Evolutionary conservation across 306 rosid genomes (phyloP).

Genomic region (Rosa multiflora): DNA sequence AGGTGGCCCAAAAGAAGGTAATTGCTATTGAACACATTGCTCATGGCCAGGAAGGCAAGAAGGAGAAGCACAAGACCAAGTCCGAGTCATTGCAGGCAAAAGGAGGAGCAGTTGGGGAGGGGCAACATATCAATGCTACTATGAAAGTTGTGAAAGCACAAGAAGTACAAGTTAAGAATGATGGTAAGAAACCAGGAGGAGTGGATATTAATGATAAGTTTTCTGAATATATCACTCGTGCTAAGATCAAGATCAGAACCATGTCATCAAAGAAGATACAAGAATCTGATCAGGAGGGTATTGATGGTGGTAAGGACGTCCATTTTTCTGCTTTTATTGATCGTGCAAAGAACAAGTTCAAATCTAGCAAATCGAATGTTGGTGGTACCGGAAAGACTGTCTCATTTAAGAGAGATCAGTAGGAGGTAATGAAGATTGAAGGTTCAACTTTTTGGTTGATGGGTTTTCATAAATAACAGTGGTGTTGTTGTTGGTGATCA

Average conservation of each 20-base stretch:
- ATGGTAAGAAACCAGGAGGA: slow-evolving; percentile 9
- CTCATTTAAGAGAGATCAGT: slow-evolving; percentile 39
- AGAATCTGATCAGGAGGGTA: slow-evolving; percentile 18
- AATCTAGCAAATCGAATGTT: slow-evolving; percentile 21
- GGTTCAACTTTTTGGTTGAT: background rate
- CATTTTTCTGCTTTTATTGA: slow-evolving; percentile 47
- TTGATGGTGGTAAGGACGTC: slow-evolving; percentile 27
- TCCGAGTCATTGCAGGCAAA: background rate
- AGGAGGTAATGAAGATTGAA: background rate
- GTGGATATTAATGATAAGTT: slow-evolving; percentile 38
- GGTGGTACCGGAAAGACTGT: slow-evolving; percentile 22
- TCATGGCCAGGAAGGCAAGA: background rate
- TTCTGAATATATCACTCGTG: slow-evolving; percentile 36
- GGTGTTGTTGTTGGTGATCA: background rate
- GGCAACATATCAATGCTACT: background rate
- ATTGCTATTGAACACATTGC: slow-evolving; percentile 2
- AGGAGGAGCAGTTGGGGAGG: slow-evolving; percentile 1
- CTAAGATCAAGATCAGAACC: slow-evolving; percentile 34
- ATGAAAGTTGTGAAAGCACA: background rate
- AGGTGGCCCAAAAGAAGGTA: background rate
- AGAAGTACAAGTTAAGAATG: background rate
- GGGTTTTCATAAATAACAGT: background rate
- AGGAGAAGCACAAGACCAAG: background rate
- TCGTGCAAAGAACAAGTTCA: slow-evolving; percentile 39
- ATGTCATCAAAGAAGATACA: slow-evolving; percentile 27